phyloP scores from a whole-genome alignment of 768 basidiomycete genomes.

The Tricholoma furcatifolium region DNA sequence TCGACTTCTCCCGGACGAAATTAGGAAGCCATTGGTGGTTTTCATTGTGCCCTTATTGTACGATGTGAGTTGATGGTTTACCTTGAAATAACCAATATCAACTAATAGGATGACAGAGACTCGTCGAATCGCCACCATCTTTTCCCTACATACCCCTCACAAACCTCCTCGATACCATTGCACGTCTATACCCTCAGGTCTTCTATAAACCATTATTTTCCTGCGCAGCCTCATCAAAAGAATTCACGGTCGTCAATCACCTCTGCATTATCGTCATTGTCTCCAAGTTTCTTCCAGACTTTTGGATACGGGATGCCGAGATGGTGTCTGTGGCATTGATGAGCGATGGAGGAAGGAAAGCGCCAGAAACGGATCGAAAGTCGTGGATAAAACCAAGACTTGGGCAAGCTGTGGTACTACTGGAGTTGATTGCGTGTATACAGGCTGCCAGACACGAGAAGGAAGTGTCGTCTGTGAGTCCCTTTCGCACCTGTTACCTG shows the following conservation, averaged over 20 bases:
- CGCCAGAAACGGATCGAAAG: slow-evolving; percentile 6
- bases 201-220: slow-evolving; percentile 75
- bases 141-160: slow-evolving; percentile 45
- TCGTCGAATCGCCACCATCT: slow-evolving; percentile 53
- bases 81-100: neutral
- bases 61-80: slow-evolving; percentile 38
- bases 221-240: slow-evolving; percentile 65
- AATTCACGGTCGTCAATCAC: slow-evolving; percentile 56
- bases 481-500: neutral
- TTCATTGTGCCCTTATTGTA: slow-evolving; percentile 45
- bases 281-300: slow-evolving; percentile 54
- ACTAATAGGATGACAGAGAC: slow-evolving; percentile 48
- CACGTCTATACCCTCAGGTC: slow-evolving; percentile 52
- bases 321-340: slow-evolving; percentile 74
- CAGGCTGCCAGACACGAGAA: slow-evolving; percentile 42
- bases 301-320: slow-evolving; percentile 69
- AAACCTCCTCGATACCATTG: slow-evolving; percentile 49
- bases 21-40: slow-evolving; percentile 38
- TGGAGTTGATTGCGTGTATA: slow-evolving; percentile 59
- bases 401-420: slow-evolving; percentile 60
- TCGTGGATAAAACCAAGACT: slow-evolving; percentile 50
- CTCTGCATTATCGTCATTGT: slow-evolving; percentile 53
- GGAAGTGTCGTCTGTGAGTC: slow-evolving; percentile 37
- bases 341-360: slow-evolving; percentile 39
- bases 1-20: slow-evolving; percentile 44